phyloP scores from a whole-genome alignment of 73 alveolate genomes.

The Stentor coeruleus region DNA sequence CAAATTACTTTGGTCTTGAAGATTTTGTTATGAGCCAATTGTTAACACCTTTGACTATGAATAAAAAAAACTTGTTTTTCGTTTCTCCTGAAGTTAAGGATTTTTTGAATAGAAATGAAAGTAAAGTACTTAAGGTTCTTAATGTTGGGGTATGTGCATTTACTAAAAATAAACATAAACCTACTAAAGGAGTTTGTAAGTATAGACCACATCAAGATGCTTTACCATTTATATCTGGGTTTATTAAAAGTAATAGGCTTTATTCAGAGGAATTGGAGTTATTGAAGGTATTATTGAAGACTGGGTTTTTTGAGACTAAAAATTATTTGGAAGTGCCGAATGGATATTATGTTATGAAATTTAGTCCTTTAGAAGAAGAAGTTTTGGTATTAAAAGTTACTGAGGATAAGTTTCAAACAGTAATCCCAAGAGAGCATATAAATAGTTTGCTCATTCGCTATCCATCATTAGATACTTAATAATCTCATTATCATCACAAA shows the following conservation, averaged over 20 bases:
- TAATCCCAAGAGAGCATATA: conserved; percentile 26
- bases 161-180: conserved; percentile 55
- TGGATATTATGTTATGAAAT: conserved; percentile 38
- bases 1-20: conserved; percentile 64
- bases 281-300: conserved; percentile 40
- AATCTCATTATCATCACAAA: too few relatives aligned
- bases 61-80: conserved; percentile 61
- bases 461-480: not conserved
- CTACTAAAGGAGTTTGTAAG: conserved; percentile 52
- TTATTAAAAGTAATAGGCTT: conserved; percentile 65
- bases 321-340: conserved; percentile 45
- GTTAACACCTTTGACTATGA: conserved; percentile 53
- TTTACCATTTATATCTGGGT: conserved; percentile 59
- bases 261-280: conserved; percentile 38
- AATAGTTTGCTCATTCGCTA: not conserved
- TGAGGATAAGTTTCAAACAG: conserved; percentile 33
- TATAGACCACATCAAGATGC: conserved; percentile 78
- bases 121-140: conserved; percentile 42
- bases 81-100: conserved; percentile 54
- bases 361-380: conserved; percentile 57
- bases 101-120: conserved; percentile 51
- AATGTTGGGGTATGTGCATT: conserved; percentile 77
- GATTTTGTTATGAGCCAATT: conserved; percentile 60
- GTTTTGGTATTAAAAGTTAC: conserved; percentile 59
- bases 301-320: conserved; percentile 30